Conservation (phyloP, 805 yeast genomes). For the Zygoascus biomembranicola region DNA sequence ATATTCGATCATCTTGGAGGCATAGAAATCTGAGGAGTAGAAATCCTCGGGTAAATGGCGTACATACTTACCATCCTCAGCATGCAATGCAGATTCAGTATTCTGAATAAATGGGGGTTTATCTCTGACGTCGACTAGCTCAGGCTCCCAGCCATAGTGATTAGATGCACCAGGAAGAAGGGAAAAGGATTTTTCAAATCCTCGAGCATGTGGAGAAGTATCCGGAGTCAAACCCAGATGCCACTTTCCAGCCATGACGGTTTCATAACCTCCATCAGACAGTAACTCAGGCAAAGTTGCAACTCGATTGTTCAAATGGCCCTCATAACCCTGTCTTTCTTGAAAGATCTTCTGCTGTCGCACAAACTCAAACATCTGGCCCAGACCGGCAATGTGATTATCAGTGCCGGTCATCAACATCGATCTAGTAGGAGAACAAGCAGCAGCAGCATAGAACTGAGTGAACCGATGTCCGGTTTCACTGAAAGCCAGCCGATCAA, state of each 20-base stretch:
- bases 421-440: conserved; percentile 58
- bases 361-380: conserved; percentile 47
- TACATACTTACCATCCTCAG: conserved; percentile 32
- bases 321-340: conserved; percentile 49
- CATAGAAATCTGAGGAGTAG: conserved; percentile 39
- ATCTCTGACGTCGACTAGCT: conserved; percentile 1
- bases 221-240: conserved; percentile 44
- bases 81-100: conserved; percentile 26
- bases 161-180: conserved; percentile 52
- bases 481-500: conserved; percentile 33
- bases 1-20: conserved; percentile 36
- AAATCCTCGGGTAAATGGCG: conserved; percentile 36
- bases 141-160: conserved; percentile 40
- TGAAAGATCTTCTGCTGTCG: conserved; percentile 32
- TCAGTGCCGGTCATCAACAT: conserved; percentile 56
- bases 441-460: conserved; percentile 55
- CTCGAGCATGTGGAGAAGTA: conserved; percentile 42
- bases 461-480: conserved; percentile 41
- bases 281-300: conserved; percentile 48
- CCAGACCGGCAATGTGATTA: conserved; percentile 52
- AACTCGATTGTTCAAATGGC: conserved; percentile 42
- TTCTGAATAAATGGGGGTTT: conserved; percentile 13
- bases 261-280: conserved; percentile 41
- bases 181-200: conserved; percentile 43
- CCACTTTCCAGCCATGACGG: conserved; percentile 53